Conservation (phyloP, 257 asterid genomes). For the Solanum microdontum region DNA sequence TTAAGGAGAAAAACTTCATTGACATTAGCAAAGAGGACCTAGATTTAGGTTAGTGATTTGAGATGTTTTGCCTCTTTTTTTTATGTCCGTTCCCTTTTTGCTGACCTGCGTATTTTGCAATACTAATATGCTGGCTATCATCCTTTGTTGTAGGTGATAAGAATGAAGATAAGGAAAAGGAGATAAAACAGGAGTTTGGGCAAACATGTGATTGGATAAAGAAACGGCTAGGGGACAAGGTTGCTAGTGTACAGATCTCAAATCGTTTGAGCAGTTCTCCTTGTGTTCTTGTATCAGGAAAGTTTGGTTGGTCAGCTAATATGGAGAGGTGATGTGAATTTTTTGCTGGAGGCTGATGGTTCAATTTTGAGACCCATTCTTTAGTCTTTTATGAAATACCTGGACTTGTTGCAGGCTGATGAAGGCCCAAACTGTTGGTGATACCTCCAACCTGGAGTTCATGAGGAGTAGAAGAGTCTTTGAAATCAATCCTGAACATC, state of each 20-base stretch:
- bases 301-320: slow-evolving; percentile 98
- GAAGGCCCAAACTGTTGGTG: slow-evolving; percentile 87
- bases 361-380: not conserved
- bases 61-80: not conserved
- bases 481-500: slow-evolving; percentile 91
- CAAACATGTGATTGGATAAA: slow-evolving; percentile 90
- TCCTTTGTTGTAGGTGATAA: slow-evolving; percentile 55
- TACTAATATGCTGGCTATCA: not conserved
- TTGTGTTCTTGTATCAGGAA: slow-evolving; percentile 94
- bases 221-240: slow-evolving; percentile 66
- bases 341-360: not conserved
- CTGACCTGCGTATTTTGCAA: not conserved
- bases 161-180: slow-evolving; percentile 79
- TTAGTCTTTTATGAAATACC: not conserved
- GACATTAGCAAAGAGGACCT: slow-evolving; percentile 97
- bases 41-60: slow-evolving; percentile 66
- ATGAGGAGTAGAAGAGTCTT: slow-evolving; percentile 91
- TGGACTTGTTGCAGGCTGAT: slow-evolving; percentile 56
- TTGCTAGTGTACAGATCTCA: slow-evolving; percentile 86
- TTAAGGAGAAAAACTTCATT: slow-evolving; percentile 75
- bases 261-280: slow-evolving; percentile 87
- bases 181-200: slow-evolving; percentile 80
- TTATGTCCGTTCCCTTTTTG: not conserved
- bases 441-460: slow-evolving; percentile 58
- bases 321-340: slow-evolving; percentile 68